Evolutionary conservation across 176 grass and related monocot species (phyloP).

Genomic region (Triticum aestivum): IWGSC_CS_RefSeq_v2.1 NC_057797.1:419445646-419446145

Average conservation of each 20-base stretch:
- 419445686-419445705: no score
- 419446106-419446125: neutral
- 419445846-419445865: slow-evolving; percentile 27
- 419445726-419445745: no score
- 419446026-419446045: neutral
- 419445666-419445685: no score
- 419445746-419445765: neutral
- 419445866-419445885: slow-evolving; percentile 51
- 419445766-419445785: neutral
- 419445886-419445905: slow-evolving; percentile 37
- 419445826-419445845: slow-evolving; percentile 24
- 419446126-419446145: neutral
- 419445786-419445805: slow-evolving; percentile 1
- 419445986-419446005: neutral
- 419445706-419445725: no score
- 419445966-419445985: slow-evolving; percentile 41
- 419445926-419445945: slow-evolving; percentile 35
- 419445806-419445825: neutral
- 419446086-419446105: neutral
- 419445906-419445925: slow-evolving; percentile 34
- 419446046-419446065: neutral
- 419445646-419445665: no score
- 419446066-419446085: neutral
- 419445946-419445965: slow-evolving; percentile 34
- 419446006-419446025: neutral